phyloP scores from a whole-genome alignment of 768 basidiomycete genomes.

The Amanita exitialis region DNA sequence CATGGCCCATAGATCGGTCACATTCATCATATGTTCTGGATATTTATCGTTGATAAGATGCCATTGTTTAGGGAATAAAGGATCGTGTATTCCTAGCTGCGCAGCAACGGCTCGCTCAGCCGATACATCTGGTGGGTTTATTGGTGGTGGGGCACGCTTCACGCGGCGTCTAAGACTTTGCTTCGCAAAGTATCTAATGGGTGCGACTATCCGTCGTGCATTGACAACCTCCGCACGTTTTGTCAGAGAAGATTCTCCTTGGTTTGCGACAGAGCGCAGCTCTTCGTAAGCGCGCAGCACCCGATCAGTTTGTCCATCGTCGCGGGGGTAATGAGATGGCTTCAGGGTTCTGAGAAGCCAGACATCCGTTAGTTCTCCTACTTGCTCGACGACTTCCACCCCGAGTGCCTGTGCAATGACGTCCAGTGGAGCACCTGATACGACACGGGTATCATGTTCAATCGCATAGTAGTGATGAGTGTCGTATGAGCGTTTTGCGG shows the following conservation, averaged over 20 bases:
- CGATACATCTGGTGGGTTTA: slow-evolving; percentile 27
- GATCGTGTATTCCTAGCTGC: slow-evolving; percentile 66
- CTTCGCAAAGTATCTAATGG: slow-evolving; percentile 49
- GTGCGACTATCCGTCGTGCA: slow-evolving; percentile 36
- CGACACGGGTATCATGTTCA: slow-evolving; percentile 42
- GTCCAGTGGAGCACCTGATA: slow-evolving; percentile 37
- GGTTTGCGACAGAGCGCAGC: slow-evolving; percentile 27
- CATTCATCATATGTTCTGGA: slow-evolving; percentile 84
- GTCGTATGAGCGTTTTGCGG: slow-evolving; percentile 43
- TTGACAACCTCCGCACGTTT: slow-evolving; percentile 32
- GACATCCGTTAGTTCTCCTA: slow-evolving; percentile 70
- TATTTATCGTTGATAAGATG: slow-evolving; percentile 85
- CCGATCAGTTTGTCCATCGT: slow-evolving; percentile 27
- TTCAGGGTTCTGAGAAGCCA: slow-evolving; percentile 72
- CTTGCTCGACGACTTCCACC: slow-evolving; percentile 81
- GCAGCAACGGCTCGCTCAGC: slow-evolving; percentile 40
- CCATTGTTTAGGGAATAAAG: slow-evolving; percentile 83
- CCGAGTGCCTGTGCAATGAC: slow-evolving; percentile 54
- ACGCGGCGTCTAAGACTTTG: slow-evolving; percentile 59
- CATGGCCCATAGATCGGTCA: slow-evolving; percentile 85
- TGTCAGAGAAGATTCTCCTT: slow-evolving; percentile 12
- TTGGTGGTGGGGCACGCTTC: slow-evolving; percentile 67
- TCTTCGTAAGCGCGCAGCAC: slow-evolving; percentile 40
- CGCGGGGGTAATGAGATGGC: slow-evolving; percentile 16
- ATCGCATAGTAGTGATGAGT: slow-evolving; percentile 80